Evolutionary conservation across 139 green algal genomes (phyloP), one percentile per base, ranked within the genome.

Genomic region (Chlamydomonas asymmetrica): DNA sequence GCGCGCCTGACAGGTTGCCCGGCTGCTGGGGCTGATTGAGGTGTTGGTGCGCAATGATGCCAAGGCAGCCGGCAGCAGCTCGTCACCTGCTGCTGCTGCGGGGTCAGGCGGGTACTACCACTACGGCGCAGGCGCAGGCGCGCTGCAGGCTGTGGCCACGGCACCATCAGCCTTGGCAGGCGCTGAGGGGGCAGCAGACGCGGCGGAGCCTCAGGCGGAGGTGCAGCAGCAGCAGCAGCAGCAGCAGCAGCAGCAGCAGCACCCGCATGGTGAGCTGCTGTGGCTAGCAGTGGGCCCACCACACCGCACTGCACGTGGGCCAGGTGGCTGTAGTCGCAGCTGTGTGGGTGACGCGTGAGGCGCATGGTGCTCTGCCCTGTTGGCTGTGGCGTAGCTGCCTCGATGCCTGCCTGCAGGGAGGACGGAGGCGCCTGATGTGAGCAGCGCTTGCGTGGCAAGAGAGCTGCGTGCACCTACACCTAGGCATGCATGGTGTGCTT

Each of bases 21-120:
- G 59, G 3, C 41, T 49, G 59, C 59, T 77, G 32, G 71, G 71
- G 4, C 59, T 77, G 2, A 77, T 77, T 13, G 71, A 77, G 59
- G 62, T 43, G 3, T 41, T 70, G 2, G 71, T 77, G 1, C 57
- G 71, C 1, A 77, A 77, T 18, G 71, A 77, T 41, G 43, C 59
- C 40, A 41, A 39, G 3, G 41, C 57, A 4, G 16, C 45, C 25
- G 18, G 35, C 60, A 27, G 32, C 60, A 41, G 35, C 60, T 22
- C 35, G 18, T 32, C 60, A 41, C 23, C 60, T 29, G 60, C 60
- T 49, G 60, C 59, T 41, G n/a, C n/a, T 64, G 57, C n/a, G 22
- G n/a, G 8, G 39, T 8, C 29, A 23, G 8, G 31, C 6, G 57
- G 57, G n/a, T n/a, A n/a, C n/a, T n/a, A n/a, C n/a, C n/a, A n/a